Evolutionary conservation across 2,329 filamentous ascomycete genomes (phyloP), one percentile per base, ranked within the genome.

Genomic region (Helotiales sp.): DNA sequence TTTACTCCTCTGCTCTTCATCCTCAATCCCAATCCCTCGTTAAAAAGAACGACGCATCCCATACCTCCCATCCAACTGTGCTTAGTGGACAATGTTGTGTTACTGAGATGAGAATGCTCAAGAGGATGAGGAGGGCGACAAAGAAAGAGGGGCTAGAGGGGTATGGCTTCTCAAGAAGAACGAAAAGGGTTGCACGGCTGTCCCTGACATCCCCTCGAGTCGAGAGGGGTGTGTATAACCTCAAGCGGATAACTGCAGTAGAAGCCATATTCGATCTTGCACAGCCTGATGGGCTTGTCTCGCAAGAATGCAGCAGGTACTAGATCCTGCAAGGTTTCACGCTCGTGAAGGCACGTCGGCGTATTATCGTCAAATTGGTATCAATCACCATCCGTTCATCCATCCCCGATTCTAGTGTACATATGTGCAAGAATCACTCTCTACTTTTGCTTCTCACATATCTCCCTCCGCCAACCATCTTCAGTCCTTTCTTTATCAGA

Each of bases 341-440:
- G n/a, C n/a, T n/a, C 6, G 34, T 13, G 11, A 7, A 13, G 15
- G 34, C 34, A 13, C 3, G 17, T 40, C 55, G 55, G 55, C 20
- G 32, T 49, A 49, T n/a, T 61, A 43, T 49, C 40, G 26, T 49
- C 58, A 61, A 61, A 61, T 49, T 61, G 58, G 58, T 61, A 61
- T 61, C 58, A 49, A 47, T 61, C 40, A 24, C 22, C 32, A 24
- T 43, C 32, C 32, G 43, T 58, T 24, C 20, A 20, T 49, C 32
- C n/a, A 32, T 28, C 8, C 32, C 30, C 13, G 55, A 43, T 58
- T 43, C 55, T 65, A 65, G 22, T 60, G 34, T 65, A 59, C 63
- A 65, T 54, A 65, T 60, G 47, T 60, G 63, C 63, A 65, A 59
- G 63, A 32, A 43, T 59, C 28, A 8, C 17, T 52, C 32, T 50